Base-by-base conservation (phyloP, 345 rosid genomes). In the Arabis alpina region DNA sequence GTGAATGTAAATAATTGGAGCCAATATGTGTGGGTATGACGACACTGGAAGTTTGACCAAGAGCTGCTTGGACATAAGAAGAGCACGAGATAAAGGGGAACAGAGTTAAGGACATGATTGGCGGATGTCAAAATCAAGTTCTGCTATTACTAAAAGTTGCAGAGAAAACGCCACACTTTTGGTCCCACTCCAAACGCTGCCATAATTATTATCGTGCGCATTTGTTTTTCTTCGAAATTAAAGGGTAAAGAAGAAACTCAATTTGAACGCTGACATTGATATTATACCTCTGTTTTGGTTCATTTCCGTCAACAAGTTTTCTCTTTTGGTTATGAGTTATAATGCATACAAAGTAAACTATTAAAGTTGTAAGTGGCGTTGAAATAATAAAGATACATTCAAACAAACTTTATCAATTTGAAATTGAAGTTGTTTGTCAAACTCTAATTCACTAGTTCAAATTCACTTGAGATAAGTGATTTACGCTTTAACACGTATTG, bases 71-170 rank as follows among this genome's bases (percentile, higher is more conserved):
- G 42, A 62, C 23, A 19, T 19, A 68, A 66, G 41, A 36, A 28
- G 61, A 36, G 56, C 68, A 50, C 63, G 41, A 58, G 39, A 16
- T 12, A 66, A 58, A 52, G 58, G 57, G 39, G 19, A 53, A 47
- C 44, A 61, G 5, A 59, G 28, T 16, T 61, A 19, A 37, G 43
- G 59, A 61, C 78, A 75, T 68, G 75, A 68, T 68, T 62, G 74
- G 79, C 69, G 54, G 54, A 59, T 75, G 70, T 68, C 70, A 68
- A 60, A 19, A 52, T 60, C 74, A 58, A n/a, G 45, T 39, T 61
- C 23, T 74, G 49, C 57, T 48, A 15, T 42, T 37, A 64, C 57
- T 23, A 56, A 25, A 49, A 39, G 48, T 56, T 74, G 49, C 34
- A 59, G 44, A 66, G 73, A 68, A 54, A 68, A 75, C 41, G 59